Percentiles rank a stretch among this genome's conserved stretches.
These are phyloP conservation scores for Nakazawaea molendinolei DNA, from an alignment of 805 yeast genomes.

Conservation along the genomic window DNA sequence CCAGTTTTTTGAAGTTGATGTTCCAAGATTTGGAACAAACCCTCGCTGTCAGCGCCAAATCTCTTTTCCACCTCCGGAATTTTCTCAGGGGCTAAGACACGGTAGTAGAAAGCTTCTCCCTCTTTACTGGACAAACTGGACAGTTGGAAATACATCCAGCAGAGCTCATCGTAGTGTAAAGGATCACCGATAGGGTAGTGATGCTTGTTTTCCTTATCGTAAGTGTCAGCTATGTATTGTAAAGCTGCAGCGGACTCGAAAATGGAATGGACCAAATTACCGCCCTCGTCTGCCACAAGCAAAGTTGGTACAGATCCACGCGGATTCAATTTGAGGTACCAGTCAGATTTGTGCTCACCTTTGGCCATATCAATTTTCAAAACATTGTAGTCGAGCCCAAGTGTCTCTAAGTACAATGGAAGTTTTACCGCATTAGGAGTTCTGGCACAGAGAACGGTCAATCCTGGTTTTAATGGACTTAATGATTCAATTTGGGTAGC, in stretches of 20 bases:
- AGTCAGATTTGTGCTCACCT: constrained; percentile 43
- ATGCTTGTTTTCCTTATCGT: constrained; percentile 46
- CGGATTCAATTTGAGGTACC: constrained; percentile 52
- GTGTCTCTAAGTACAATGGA: constrained; percentile 32
- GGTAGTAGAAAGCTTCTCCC: constrained; percentile 53
- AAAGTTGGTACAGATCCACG: constrained; percentile 61
- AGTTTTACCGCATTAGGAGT: constrained; percentile 44
- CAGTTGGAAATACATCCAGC: constrained; percentile 50
- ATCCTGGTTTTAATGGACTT: neutral
- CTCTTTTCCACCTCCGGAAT: constrained; percentile 48
- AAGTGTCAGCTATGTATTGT: constrained; percentile 51
- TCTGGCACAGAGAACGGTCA: constrained; percentile 16
- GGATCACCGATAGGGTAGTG: constrained; percentile 32
- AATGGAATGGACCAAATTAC: constrained; percentile 32
- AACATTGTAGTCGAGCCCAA: constrained; percentile 35
- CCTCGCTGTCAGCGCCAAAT: constrained; percentile 41
- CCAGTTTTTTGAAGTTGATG: constrained; percentile 38
- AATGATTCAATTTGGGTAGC: constrained; percentile 4
- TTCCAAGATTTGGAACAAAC: constrained; percentile 51
- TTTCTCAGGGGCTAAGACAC: constrained; percentile 38
- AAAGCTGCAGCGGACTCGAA: constrained; percentile 60
- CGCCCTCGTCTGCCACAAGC: constrained; percentile 31
- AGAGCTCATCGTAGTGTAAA: constrained; percentile 44
- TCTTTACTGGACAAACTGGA: constrained; percentile 58
- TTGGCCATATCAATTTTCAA: constrained; percentile 33